A percentile compares a stretch with the other conserved stretches of the same genome.
Evolutionary conservation across 2,329 filamentous ascomycete species (phyloP).

Genomic region (Verticillium alfalfae): DNA sequence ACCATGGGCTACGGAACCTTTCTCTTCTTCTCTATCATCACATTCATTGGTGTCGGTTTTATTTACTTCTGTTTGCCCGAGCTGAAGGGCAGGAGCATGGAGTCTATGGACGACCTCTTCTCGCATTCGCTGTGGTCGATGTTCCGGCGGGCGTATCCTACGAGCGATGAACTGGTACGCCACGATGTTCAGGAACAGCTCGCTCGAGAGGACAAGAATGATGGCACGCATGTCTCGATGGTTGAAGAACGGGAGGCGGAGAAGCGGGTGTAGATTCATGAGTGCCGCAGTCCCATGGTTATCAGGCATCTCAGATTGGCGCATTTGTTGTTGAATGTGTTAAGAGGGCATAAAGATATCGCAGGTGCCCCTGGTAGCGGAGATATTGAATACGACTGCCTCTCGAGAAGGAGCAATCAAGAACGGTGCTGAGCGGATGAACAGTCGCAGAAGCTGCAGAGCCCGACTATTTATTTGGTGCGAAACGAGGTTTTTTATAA

Average conservation of each 20-base stretch:
- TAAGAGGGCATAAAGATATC: background rate
- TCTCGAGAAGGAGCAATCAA: too few relatives aligned
- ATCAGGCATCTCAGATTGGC: too few relatives aligned
- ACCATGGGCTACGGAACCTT: conserved; percentile 10
- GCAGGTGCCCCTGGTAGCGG: too few relatives aligned
- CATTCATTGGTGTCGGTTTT: conserved; percentile 20
- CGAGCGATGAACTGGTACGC: conserved; percentile 37
- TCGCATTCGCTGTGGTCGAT: conserved; percentile 29
- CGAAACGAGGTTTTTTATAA: too few relatives aligned
- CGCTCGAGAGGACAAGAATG: background rate
- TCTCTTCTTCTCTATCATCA: conserved; percentile 7
- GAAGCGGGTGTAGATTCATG: background rate
- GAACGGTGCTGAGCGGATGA: too few relatives aligned
- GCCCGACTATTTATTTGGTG: too few relatives aligned
- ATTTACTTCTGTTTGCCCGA: conserved; percentile 43
- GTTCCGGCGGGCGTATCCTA: conserved; percentile 32
- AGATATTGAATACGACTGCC: too few relatives aligned
- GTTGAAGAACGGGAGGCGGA: background rate
- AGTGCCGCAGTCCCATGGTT: too few relatives aligned
- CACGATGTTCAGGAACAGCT: background rate
- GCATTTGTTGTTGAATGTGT: too few relatives aligned
- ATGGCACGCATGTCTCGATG: background rate
- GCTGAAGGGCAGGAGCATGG: conserved; percentile 42
- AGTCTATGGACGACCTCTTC: conserved; percentile 44
- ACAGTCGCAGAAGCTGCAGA: too few relatives aligned